Conservation (phyloP, 2,329 filamentous ascomycete species). For the Claviceps digitariae region DNA sequence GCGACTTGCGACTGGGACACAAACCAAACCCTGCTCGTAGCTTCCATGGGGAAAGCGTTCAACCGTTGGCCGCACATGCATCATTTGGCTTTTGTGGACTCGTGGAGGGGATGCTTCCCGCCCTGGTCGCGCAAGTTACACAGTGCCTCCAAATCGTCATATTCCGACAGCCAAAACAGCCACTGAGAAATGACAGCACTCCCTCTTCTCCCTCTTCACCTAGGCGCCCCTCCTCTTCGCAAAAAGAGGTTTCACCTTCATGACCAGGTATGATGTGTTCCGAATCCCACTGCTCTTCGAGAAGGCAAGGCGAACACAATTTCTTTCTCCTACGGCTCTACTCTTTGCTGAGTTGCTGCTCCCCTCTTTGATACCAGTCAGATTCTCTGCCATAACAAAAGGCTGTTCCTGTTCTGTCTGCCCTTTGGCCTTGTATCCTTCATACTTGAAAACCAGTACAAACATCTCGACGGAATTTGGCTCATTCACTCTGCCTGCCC, state of each 20-base stretch:
- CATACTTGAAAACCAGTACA: neutral
- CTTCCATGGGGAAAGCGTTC: neutral
- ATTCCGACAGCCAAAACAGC: neutral
- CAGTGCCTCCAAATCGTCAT: constrained; percentile 1
- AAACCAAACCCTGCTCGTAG: neutral
- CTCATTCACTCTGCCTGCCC: neutral
- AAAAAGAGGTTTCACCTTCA: neutral
- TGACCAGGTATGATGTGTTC: neutral
- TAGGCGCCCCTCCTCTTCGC: neutral
- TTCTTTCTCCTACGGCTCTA: neutral
- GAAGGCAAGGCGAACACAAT: neutral
- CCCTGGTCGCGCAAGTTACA: neutral
- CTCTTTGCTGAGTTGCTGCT: neutral
- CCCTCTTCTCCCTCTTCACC: neutral
- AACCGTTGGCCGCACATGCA: neutral
- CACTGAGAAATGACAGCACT: constrained; percentile 2
- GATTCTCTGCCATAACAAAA: neutral
- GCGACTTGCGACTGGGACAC: neutral
- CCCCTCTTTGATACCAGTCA: neutral
- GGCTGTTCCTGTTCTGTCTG: no score
- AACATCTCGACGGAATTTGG: neutral
- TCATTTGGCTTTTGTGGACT: neutral
- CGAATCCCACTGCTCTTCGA: neutral
- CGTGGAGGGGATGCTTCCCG: neutral
- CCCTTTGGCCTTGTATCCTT: neutral